Evolutionary conservation across 768 basidiomycete species (phyloP).

Genomic region (Hypholoma sublateritium): DNA sequence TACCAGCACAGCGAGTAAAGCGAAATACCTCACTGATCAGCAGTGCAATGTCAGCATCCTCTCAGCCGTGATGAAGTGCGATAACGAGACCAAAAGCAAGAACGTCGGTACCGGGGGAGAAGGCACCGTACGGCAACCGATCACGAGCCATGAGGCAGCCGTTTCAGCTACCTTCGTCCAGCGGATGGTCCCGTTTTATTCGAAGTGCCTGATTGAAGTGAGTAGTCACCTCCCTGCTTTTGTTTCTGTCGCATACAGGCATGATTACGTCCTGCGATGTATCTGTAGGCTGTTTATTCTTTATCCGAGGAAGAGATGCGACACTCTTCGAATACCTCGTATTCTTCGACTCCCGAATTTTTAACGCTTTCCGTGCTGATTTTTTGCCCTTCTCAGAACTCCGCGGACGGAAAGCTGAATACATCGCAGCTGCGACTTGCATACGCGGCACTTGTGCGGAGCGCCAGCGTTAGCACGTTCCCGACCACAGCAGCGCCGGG

Average conservation of each 20-base stretch:
- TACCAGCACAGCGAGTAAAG: not conserved
- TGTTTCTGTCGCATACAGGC: not conserved
- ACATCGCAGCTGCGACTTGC: conserved; percentile 71
- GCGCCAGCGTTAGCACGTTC: conserved; percentile 46
- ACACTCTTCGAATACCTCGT: too few relatives aligned
- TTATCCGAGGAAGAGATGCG: too few relatives aligned
- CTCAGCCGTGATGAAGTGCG: conserved; percentile 5
- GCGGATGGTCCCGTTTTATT: conserved; percentile 74
- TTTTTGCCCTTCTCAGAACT: conserved; percentile 46
- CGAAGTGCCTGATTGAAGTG: conserved; percentile 69
- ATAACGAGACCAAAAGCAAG: conserved; percentile 3
- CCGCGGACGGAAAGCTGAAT: conserved; percentile 57
- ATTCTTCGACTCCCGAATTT: too few relatives aligned
- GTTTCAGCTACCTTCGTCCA: conserved; percentile 42
- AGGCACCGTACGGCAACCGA: not conserved
- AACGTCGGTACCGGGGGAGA: conserved; percentile 15
- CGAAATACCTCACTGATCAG: conserved; percentile 4
- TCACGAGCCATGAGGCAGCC: conserved; percentile 6
- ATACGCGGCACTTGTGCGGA: conserved; percentile 67
- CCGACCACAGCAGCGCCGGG: conserved; percentile 16
- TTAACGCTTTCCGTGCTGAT: not conserved
- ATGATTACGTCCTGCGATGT: too few relatives aligned
- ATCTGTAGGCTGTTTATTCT: too few relatives aligned
- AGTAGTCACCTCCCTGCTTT: conserved; percentile 9
- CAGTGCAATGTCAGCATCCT: not conserved